Evolutionary conservation across 805 yeast species (phyloP).

Genomic region (Yueomyces sinensis): DNA sequence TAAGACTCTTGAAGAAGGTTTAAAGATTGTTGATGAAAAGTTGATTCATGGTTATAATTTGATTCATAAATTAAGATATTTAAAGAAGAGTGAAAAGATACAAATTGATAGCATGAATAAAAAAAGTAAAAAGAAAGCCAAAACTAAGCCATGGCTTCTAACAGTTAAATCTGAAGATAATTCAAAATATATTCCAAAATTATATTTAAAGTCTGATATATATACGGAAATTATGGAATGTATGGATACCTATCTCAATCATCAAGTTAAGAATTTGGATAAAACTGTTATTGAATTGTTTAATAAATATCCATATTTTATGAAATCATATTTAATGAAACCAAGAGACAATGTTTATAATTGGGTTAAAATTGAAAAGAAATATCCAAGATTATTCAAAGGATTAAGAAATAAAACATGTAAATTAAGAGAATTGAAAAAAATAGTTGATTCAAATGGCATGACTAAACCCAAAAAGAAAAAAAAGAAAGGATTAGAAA

Average conservation of each 20-base stretch:
- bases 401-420: conserved; percentile 13
- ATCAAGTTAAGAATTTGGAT: conserved; percentile 5
- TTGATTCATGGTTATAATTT: conserved; percentile 27
- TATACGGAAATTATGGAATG: conserved; percentile 5
- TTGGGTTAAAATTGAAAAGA: conserved; percentile 14
- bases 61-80: conserved; percentile 17
- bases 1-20: conserved; percentile 19
- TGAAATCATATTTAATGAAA: conserved; percentile 20
- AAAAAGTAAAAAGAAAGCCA: too few relatives aligned
- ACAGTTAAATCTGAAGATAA: conserved; percentile 9
- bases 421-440: too few relatives aligned
- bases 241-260: conserved; percentile 17
- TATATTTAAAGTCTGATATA: conserved; percentile 17
- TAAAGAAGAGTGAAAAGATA: conserved; percentile 7
- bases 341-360: conserved; percentile 10
- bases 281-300: conserved; percentile 9
- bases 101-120: too few relatives aligned
- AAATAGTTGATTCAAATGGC: too few relatives aligned
- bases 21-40: conserved; percentile 19
- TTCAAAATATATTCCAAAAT: conserved; percentile 13
- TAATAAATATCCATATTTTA: conserved; percentile 20
- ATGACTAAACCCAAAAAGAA: too few relatives aligned
- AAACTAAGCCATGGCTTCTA: conserved; percentile 12
- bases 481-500: too few relatives aligned
- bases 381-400: conserved; percentile 7